Evolutionary conservation across 768 basidiomycete species (phyloP).

Genomic region (Lactarius quietus): DNA sequence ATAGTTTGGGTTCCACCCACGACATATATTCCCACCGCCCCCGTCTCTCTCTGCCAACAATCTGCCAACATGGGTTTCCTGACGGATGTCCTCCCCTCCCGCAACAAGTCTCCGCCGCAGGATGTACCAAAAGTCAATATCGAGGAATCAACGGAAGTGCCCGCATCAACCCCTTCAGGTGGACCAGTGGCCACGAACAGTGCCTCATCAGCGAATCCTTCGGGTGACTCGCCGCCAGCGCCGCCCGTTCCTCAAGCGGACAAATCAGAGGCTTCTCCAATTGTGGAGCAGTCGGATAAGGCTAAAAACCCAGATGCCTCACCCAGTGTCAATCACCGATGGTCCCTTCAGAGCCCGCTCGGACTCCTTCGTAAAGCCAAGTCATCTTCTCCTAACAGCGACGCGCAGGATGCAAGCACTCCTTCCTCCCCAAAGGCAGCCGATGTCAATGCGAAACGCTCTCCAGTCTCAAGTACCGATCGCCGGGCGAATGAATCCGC

Average conservation of each 20-base stretch:
- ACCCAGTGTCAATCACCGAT: not conserved
- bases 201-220: not conserved
- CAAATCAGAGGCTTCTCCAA: not conserved
- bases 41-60: not conserved
- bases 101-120: slow-evolving; percentile 7
- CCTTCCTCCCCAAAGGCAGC: not conserved
- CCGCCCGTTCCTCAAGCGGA: not conserved
- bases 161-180: not conserved
- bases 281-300: not conserved
- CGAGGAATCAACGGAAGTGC: not conserved
- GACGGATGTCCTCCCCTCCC: not conserved
- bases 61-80: slow-evolving; percentile 16
- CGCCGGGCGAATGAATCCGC: slow-evolving; percentile 65
- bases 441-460: not conserved
- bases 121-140: too few species aligned
- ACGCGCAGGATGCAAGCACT: slow-evolving; percentile 1
- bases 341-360: slow-evolving; percentile 15
- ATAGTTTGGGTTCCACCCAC: not conserved
- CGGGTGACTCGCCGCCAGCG: not conserved
- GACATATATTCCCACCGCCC: not conserved
- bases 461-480: slow-evolving; percentile 45
- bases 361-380: slow-evolving; percentile 9
- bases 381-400: not conserved
- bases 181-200: not conserved
- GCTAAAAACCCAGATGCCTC: not conserved